Evolutionary conservation across 148 eudicot species (phyloP).

Genomic region (Euryodendron excelsum): DNA sequence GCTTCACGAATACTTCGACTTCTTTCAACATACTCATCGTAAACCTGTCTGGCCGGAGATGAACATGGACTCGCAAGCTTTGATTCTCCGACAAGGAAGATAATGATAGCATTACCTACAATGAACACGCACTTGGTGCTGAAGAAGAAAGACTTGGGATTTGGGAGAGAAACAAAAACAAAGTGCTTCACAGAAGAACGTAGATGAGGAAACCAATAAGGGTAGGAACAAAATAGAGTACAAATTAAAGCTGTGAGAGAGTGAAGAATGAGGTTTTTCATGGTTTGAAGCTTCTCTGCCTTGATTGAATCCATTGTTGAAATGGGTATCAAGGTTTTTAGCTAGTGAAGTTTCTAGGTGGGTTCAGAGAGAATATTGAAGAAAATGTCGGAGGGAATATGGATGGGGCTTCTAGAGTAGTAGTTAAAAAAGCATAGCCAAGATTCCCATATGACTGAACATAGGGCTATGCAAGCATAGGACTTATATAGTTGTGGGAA

Average conservation of each 20-base stretch:
- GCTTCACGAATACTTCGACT: neutral
- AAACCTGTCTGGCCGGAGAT: neutral
- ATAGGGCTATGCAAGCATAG: neutral
- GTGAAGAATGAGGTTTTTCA: conserved; percentile 5
- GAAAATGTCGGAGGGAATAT: neutral
- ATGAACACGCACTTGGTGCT: conserved; percentile 21
- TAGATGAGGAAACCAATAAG: conserved; percentile 1
- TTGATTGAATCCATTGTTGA: conserved; percentile 14
- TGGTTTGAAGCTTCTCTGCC: conserved; percentile 2
- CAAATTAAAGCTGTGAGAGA: conserved; percentile 5
- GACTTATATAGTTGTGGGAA: conserved; percentile 8
- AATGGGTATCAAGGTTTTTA: neutral
- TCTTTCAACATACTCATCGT: neutral
- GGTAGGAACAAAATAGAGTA: neutral
- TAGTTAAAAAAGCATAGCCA: too few species aligned
- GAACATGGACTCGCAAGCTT: neutral
- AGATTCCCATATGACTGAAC: conserved; percentile 2
- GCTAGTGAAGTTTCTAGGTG: neutral
- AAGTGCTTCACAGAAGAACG: neutral
- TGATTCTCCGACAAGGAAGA: conserved; percentile 8
- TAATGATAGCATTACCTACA: conserved; percentile 8
- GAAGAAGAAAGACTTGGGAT: neutral
- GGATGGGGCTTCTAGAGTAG: neutral
- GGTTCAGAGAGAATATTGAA: neutral
- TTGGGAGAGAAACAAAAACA: neutral